phyloP scores from a whole-genome alignment of 441 rosid genomes.

The Theobroma grandiflorum region DNA sequence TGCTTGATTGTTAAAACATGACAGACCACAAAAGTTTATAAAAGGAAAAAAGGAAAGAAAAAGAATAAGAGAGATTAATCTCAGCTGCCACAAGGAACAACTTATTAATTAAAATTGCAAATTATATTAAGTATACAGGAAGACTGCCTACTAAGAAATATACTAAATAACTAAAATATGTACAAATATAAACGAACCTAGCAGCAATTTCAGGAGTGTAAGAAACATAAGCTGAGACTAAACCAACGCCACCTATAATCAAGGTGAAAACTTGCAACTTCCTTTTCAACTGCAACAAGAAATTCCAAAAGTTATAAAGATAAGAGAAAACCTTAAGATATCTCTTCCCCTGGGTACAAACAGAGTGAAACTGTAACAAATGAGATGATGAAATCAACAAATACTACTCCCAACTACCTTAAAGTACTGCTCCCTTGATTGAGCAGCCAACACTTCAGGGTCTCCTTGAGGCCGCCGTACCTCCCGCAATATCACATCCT shows the following conservation, averaged over 20 bases:
- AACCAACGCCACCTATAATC: constrained; percentile 80
- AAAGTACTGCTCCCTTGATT: constrained; percentile 71
- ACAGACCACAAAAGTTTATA: neutral
- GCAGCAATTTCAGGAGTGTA: constrained; percentile 83
- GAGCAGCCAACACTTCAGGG: constrained; percentile 77
- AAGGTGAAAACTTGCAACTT: constrained; percentile 75
- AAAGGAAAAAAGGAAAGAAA: neutral
- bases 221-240: constrained; percentile 79
- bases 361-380: neutral
- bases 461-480: constrained; percentile 70
- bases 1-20: neutral
- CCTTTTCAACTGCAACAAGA: constrained; percentile 65
- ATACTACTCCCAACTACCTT: constrained; percentile 52
- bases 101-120: constrained; percentile 8
- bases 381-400: constrained; percentile 9
- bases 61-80: neutral
- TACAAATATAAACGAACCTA: constrained; percentile 56
- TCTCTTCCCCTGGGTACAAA: neutral
- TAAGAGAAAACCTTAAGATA: neutral
- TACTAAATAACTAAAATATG: constrained; percentile 1
- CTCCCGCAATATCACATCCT: constrained; percentile 78
- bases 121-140: neutral
- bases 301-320: constrained; percentile 21
- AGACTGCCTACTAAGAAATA: neutral
- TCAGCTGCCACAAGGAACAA: neutral